A percentile compares a stretch with the other conserved stretches of the same genome.
phyloP scores from a whole-genome alignment of 352 stramenopile species.

The Globisporangium rhizosaccharum region DNA sequence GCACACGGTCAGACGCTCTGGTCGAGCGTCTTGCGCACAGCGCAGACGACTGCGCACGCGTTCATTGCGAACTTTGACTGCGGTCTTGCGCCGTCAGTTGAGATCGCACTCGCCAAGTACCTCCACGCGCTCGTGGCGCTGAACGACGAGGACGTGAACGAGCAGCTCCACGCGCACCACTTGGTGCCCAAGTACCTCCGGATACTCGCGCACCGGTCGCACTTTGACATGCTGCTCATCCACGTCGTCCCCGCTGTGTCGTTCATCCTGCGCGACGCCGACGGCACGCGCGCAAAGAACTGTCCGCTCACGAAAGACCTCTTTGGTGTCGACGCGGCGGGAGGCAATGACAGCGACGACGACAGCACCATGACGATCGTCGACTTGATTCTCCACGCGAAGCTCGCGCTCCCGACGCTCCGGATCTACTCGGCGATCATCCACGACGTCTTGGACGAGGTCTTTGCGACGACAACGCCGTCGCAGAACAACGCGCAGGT shows the following conservation, averaged over 20 bases:
- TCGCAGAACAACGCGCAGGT: slow-evolving; percentile 69
- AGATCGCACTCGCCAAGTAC: slow-evolving; percentile 81
- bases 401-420: slow-evolving; percentile 56
- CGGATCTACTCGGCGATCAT: slow-evolving; percentile 74
- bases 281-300: slow-evolving; percentile 53
- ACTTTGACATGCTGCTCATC: slow-evolving; percentile 86
- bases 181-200: slow-evolving; percentile 67
- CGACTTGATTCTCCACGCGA: slow-evolving; percentile 49
- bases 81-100: slow-evolving; percentile 61
- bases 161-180: slow-evolving; percentile 49
- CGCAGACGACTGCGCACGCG: slow-evolving; percentile 29
- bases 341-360: slow-evolving; percentile 14
- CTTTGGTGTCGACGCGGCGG: slow-evolving; percentile 35
- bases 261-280: slow-evolving; percentile 72
- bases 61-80: slow-evolving; percentile 66
- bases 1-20: slow-evolving; percentile 53
- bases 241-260: slow-evolving; percentile 74
- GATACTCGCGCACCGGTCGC: slow-evolving; percentile 55
- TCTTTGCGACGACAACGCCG: slow-evolving; percentile 50
- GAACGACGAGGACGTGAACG: slow-evolving; percentile 56
- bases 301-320: slow-evolving; percentile 72
- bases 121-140: slow-evolving; percentile 71
- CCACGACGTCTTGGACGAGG: slow-evolving; percentile 72
- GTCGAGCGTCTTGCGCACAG: slow-evolving; percentile 42
- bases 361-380: slow-evolving; percentile 40